Percentiles rank a stretch among this genome's conserved stretches.
Conservation (phyloP, 345 rosid genomes). For the Streptanthus diversifolius region DNA sequence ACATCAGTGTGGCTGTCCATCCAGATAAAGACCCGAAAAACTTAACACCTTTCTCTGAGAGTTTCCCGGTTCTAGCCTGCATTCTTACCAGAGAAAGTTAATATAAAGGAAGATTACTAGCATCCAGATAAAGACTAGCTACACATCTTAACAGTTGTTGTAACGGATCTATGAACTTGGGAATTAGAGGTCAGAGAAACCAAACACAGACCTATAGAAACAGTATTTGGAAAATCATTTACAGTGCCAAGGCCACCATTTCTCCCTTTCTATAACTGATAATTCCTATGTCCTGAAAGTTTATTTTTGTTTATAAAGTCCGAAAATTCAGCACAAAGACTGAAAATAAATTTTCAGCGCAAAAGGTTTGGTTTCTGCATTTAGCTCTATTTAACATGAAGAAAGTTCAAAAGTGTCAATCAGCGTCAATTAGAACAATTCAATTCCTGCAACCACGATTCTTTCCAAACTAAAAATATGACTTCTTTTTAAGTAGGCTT, state of each 20-base stretch:
- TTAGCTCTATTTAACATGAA: background rate
- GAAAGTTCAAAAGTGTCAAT: background rate
- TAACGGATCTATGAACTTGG: background rate
- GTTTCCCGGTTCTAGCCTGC: conserved; percentile 79
- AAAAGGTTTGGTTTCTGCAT: background rate
- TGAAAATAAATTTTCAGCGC: background rate
- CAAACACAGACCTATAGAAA: background rate
- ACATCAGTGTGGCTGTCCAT: conserved; percentile 94
- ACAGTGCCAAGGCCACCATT: background rate
- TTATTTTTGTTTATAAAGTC: background rate
- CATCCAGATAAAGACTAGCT: background rate
- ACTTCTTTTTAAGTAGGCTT: background rate
- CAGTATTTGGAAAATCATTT: background rate
- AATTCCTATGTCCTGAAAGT: background rate
- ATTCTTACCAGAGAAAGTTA: conserved; percentile 38
- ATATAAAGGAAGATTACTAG: background rate
- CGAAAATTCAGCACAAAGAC: background rate
- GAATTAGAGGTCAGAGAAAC: background rate
- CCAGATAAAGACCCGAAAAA: conserved; percentile 72
- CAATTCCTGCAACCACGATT: too few relatives aligned
- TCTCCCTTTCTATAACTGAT: background rate
- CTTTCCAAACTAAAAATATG: background rate
- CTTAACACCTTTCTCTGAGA: conserved; percentile 59
- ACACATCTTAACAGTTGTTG: background rate
- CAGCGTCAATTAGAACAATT: too few relatives aligned